Evolutionary conservation across 768 basidiomycete species (phyloP).

Genomic region (Pisolithus sp.): DNA sequence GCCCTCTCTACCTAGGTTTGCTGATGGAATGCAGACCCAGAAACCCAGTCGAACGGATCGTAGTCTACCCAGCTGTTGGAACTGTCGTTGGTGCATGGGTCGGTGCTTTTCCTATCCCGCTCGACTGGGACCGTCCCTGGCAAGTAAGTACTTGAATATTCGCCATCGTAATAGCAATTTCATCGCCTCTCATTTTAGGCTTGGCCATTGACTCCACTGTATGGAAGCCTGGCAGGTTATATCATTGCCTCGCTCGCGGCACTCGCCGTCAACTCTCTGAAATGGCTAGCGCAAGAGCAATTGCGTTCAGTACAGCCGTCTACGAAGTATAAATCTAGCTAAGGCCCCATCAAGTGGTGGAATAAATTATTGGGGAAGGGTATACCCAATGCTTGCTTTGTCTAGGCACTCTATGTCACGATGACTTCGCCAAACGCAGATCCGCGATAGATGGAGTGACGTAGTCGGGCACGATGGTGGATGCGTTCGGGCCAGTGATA

Average conservation of each 20-base stretch:
- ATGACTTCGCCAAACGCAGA: slow-evolving; percentile 39
- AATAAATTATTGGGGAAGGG: neutral
- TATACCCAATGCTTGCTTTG: neutral
- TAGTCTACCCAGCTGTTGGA: slow-evolving; percentile 76
- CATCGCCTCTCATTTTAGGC: slow-evolving; percentile 40
- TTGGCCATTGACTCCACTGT: slow-evolving; percentile 77
- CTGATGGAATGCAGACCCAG: slow-evolving; percentile 34
- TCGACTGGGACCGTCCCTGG: slow-evolving; percentile 98
- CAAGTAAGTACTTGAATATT: slow-evolving; percentile 52
- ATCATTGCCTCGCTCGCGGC: slow-evolving; percentile 52
- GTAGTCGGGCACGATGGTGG: slow-evolving; percentile 72
- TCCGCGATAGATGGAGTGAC: slow-evolving; percentile 80
- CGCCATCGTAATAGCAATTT: slow-evolving; percentile 3
- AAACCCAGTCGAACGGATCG: slow-evolving; percentile 66
- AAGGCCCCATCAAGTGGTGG: neutral
- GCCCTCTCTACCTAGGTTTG: neutral
- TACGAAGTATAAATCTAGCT: slow-evolving; percentile 19
- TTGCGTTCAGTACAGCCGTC: slow-evolving; percentile 12
- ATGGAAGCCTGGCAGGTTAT: slow-evolving; percentile 65
- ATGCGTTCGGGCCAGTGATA: slow-evolving; percentile 64
- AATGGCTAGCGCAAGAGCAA: slow-evolving; percentile 36
- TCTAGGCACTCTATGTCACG: slow-evolving; percentile 6
- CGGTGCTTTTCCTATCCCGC: slow-evolving; percentile 77
- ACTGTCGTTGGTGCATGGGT: slow-evolving; percentile 71
- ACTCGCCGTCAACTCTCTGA: slow-evolving; percentile 38